Evolutionary conservation across 1,139 yeast species (phyloP), one percentile per base, ranked within the genome.

Genomic region (Suhomyces taliae): DNA sequence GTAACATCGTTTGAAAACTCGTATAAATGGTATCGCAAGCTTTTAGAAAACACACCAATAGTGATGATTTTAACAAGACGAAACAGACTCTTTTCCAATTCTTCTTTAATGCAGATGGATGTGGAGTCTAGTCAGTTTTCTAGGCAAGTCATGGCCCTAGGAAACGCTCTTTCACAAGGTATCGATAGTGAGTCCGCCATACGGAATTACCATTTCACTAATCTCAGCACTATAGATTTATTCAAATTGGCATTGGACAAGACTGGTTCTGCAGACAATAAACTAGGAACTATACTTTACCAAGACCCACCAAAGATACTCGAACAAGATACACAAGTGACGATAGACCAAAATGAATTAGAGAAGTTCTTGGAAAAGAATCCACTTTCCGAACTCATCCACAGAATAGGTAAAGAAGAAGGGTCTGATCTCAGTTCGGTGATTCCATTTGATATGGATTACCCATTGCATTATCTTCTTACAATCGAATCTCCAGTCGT

Each of bases 371-470:
- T 29, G 3, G 27, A 29, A 32, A n/a, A 26, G 11, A 11, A 36
- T n/a, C 39, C 39, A 7, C 29, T 36, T 10, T 15, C 24, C 7
- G 15, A 36, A 31, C 39, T 36, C n/a, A 11, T 36, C 1, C 39
- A n/a, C 12, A 11, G 6, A 2, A n/a, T 36, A 12, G 32, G 10
- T 8, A 24, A 11, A 11, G 39, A 27, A 26, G 31, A 33, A 10
- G 26, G 24, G 6, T 50, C 12, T 8, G 37, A 35, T 14, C 14
- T 35, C 12, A n/a, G 32, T 12, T 31, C n/a, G 32, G 19, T 57
- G 1, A 58, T 70, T 19, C 75, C 77, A 7, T 70, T 57, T 47
- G 75, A 72, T 42, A 41, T 73, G 10, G 48, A 49, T n/a, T 73
- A 60, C 52, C 57, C 62, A 33, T 61, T 58, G 24, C 63, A 58